Conservation (phyloP, 1,284 basidiomycete species). For the Cryptococcus hybrid region DNA sequence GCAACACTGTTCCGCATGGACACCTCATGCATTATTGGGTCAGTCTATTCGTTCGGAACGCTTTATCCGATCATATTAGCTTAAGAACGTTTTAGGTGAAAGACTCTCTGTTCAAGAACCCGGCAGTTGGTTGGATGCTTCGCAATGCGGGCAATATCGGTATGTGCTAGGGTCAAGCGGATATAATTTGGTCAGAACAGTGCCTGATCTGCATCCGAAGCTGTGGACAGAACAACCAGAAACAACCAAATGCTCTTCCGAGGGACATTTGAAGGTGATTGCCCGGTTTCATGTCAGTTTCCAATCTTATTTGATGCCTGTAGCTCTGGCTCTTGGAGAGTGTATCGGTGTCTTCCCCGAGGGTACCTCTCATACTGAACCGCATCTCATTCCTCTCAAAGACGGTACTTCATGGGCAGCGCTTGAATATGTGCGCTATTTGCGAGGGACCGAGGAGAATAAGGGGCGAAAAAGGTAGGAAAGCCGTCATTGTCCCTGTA, state of each 20-base stretch:
- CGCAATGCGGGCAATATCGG: slow-evolving; percentile 83
- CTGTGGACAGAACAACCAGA: slow-evolving; percentile 89
- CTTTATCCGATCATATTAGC: neutral
- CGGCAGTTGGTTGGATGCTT: slow-evolving; percentile 69
- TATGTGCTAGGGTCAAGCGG: slow-evolving; percentile 11
- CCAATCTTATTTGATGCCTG: neutral
- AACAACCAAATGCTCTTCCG: slow-evolving; percentile 86
- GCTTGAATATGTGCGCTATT: slow-evolving; percentile 84
- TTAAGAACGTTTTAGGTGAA: slow-evolving; percentile 41
- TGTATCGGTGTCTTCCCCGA: slow-evolving; percentile 93
- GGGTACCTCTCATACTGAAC: slow-evolving; percentile 72
- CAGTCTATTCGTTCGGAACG: slow-evolving; percentile 57
- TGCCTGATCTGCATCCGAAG: slow-evolving; percentile 37
- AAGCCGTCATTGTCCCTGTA: slow-evolving; percentile 69
- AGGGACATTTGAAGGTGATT: slow-evolving; percentile 71
- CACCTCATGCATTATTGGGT: slow-evolving; percentile 86
- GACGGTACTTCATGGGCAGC: slow-evolving; percentile 96
- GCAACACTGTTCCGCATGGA: slow-evolving; percentile 44
- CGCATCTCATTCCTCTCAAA: slow-evolving; percentile 88
- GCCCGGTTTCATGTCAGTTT: neutral
- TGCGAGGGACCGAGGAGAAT: slow-evolving; percentile 54
- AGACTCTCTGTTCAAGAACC: slow-evolving; percentile 70
- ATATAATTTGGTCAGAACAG: too few relatives aligned
- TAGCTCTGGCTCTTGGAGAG: slow-evolving; percentile 67
- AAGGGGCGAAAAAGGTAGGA: slow-evolving; percentile 48